Percentiles rank a stretch among this genome's conserved stretches.
Conservation (phyloP, 148 eudicot species). For the Camellia granthamiana region DNA sequence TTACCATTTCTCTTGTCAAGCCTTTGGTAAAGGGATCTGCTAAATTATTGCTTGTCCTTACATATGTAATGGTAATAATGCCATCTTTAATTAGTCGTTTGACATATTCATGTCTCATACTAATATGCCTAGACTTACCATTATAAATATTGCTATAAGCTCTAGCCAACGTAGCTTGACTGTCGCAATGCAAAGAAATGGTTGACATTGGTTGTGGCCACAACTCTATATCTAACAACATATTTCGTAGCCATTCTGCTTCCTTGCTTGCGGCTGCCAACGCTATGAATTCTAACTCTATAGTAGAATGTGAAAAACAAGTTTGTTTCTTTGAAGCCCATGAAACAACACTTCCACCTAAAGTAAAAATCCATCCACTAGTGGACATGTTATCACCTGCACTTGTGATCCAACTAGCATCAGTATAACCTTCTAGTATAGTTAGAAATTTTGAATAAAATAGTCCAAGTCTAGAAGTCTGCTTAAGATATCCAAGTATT, state of each 20-base stretch:
- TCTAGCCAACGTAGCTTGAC: neutral
- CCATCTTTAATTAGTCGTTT: neutral
- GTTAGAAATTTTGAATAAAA: no score
- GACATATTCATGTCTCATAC: no score
- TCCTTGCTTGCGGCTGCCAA: neutral
- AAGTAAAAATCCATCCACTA: neutral
- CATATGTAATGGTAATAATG: no score
- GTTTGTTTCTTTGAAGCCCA: neutral
- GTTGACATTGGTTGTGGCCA: neutral
- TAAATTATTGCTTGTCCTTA: neutral
- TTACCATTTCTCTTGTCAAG: neutral
- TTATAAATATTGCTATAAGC: neutral
- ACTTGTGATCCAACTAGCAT: conserved; percentile 2
- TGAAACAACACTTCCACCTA: neutral
- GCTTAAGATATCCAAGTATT: neutral
- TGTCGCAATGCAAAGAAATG: neutral
- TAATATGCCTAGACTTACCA: neutral
- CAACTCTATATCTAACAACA: neutral
- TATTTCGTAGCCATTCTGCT: neutral
- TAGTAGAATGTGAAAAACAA: neutral
- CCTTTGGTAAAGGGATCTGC: neutral
- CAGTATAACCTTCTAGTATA: neutral
- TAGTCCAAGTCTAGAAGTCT: neutral
- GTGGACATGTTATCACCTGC: neutral
- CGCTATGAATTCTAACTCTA: neutral